A percentile compares a stretch with the other conserved stretches of the same genome.
These are phyloP conservation scores for Anthracocystis setariae DNA, from an alignment of 1,284 basidiomycete genomes.

Conservation along the genomic window DNA sequence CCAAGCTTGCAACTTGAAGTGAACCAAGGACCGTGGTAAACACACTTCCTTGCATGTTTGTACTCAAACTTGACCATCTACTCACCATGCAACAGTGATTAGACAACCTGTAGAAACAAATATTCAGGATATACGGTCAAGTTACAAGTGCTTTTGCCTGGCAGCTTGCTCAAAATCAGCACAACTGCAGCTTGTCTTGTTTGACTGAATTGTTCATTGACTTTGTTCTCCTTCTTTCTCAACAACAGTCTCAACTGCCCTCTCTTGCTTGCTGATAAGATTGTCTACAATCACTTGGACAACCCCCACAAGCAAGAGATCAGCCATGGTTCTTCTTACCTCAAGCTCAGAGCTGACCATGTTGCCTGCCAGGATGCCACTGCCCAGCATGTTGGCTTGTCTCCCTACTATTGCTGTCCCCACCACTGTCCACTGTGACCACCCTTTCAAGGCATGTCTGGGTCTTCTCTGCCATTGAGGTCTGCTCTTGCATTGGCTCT, in stretches of 20 bases:
- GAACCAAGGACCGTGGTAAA: too few relatives aligned
- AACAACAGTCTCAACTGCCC: conserved; percentile 66
- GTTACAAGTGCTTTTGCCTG: too few relatives aligned
- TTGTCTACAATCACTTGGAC: conserved; percentile 68
- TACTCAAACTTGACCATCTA: too few relatives aligned
- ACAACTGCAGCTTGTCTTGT: too few relatives aligned
- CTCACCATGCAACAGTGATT: too few relatives aligned
- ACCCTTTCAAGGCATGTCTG: conserved; percentile 99
- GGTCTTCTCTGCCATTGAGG: too few relatives aligned
- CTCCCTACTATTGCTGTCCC: conserved; percentile 87
- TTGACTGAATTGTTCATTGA: conserved; percentile 10
- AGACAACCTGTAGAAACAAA: too few relatives aligned
- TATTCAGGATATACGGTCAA: too few relatives aligned
- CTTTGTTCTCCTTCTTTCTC: conserved; percentile 1
- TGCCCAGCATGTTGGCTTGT: conserved; percentile 97
- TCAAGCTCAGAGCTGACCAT: conserved; percentile 72
- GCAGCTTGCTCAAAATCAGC: too few relatives aligned
- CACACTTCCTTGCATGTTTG: too few relatives aligned
- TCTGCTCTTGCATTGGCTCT: too few relatives aligned
- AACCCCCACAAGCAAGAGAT: conserved; percentile 67
- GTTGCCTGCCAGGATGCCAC: conserved; percentile 99
- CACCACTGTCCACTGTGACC: conserved; percentile 92
- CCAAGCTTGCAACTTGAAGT: too few relatives aligned
- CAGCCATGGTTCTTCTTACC: conserved; percentile 64
- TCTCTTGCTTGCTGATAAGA: conserved; percentile 66